These are phyloP conservation scores for Cyberlindnera maritima DNA, from an alignment of 805 yeast genomes.

Conservation along the genomic window DNA sequence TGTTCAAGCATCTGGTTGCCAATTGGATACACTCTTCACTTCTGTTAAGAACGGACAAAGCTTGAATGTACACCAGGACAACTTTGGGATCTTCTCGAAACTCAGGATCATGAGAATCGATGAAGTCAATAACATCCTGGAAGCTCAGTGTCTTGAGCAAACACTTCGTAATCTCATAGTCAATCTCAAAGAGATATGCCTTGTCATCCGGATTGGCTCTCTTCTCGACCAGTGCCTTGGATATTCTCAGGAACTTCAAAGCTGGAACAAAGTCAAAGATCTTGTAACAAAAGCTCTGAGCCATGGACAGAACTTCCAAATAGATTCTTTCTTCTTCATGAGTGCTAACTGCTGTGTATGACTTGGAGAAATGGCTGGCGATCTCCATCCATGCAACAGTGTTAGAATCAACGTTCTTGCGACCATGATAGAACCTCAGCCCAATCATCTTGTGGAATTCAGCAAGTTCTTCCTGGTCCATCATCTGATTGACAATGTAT, in stretches of 20 bases:
- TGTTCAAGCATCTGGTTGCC: constrained; percentile 35
- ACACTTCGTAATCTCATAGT: constrained; percentile 23
- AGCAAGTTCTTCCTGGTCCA: constrained; percentile 28
- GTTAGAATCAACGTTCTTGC: constrained; percentile 3
- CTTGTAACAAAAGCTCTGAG: constrained; percentile 44
- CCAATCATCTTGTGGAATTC: constrained; percentile 41
- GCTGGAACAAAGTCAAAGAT: constrained; percentile 42
- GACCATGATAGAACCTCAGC: constrained; percentile 31
- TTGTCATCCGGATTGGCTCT: background rate
- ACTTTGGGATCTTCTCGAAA: constrained; percentile 33
- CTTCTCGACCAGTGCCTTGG: constrained; percentile 17
- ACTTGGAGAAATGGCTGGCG: constrained; percentile 21
- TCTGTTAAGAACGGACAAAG: constrained; percentile 19
- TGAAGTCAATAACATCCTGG: constrained; percentile 35
- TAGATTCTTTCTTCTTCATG: constrained; percentile 37
- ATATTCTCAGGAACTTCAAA: constrained; percentile 37
- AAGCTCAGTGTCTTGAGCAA: constrained; percentile 29
- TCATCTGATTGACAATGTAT: constrained; percentile 29
- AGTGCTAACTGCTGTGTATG: constrained; percentile 8
- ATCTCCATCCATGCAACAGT: constrained; percentile 13
- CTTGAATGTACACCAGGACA: constrained; percentile 36
- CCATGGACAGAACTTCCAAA: constrained; percentile 37
- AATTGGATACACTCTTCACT: constrained; percentile 14
- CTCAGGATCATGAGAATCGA: constrained; percentile 30
- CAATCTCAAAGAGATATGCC: constrained; percentile 9